A percentile compares a stretch with the other conserved stretches of the same genome.
Conservation (phyloP, 1,284 basidiomycete species). For the Ceratobasidium sp. region DNA sequence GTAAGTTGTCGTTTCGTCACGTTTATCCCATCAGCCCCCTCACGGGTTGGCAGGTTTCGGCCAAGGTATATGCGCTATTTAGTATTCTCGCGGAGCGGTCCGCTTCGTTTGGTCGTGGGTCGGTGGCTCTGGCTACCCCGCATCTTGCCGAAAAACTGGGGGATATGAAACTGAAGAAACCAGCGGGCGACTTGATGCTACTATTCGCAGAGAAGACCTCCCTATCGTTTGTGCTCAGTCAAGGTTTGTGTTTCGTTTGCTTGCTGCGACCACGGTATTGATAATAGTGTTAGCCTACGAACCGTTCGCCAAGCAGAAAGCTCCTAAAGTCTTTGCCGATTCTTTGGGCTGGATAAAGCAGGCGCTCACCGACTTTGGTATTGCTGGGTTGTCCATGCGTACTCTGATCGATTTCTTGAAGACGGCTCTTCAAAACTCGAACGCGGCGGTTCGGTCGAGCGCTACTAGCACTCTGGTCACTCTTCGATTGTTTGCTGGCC, state of each 20-base stretch:
- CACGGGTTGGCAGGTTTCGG: constrained; percentile 73
- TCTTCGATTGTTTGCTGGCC: constrained; percentile 90
- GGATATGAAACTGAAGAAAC: constrained; percentile 96
- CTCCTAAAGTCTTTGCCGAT: constrained; percentile 96
- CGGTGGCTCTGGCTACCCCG: constrained; percentile 84
- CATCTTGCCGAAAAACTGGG: constrained; percentile 96
- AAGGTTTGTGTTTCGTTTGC: constrained; percentile 70
- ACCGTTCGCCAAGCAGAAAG: constrained; percentile 92
- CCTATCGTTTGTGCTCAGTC: constrained; percentile 92
- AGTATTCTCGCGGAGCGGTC: constrained; percentile 80
- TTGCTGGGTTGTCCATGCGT: constrained; percentile 85
- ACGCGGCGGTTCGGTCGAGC: constrained; percentile 92
- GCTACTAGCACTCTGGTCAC: constrained; percentile 97
- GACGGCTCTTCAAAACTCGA: constrained; percentile 89
- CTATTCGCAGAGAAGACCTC: constrained; percentile 93
- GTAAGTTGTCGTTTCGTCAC: constrained; percentile 59
- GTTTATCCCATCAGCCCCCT: constrained; percentile 28
- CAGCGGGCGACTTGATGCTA: constrained; percentile 89
- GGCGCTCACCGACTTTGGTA: constrained; percentile 93
- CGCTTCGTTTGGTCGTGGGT: constrained; percentile 87
- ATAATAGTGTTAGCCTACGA: constrained; percentile 78
- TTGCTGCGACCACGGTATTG: not conserved
- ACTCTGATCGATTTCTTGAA: constrained; percentile 93
- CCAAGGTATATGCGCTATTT: constrained; percentile 86
- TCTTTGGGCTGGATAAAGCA: constrained; percentile 91